phyloP scores from a whole-genome alignment of 306 rosid genomes.

The Dalbergia cochinchinensis region DNA sequence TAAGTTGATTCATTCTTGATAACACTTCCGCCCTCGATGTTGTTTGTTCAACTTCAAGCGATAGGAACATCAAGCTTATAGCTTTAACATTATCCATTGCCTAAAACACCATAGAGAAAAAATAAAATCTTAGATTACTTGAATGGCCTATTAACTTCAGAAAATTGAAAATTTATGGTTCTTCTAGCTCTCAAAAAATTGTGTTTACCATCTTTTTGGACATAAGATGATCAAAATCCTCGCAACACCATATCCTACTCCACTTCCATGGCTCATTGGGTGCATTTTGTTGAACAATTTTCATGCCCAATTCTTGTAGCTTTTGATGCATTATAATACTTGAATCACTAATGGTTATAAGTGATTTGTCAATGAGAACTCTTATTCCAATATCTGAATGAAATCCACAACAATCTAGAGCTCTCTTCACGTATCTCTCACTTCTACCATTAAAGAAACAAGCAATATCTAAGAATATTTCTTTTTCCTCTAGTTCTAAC shows the following conservation, averaged over 20 bases:
- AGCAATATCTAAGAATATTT: not conserved
- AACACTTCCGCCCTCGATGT: conserved; percentile 8
- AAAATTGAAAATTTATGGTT: not conserved
- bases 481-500: not conserved
- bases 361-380: conserved; percentile 36
- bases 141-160: not conserved
- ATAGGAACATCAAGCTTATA: not conserved
- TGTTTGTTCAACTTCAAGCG: not conserved
- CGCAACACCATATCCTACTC: conserved; percentile 37
- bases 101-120: not conserved
- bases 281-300: conserved; percentile 1
- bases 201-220: not conserved
- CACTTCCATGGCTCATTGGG: conserved; percentile 31
- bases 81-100: conserved; percentile 25
- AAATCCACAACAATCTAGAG: conserved; percentile 6
- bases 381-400: conserved; percentile 10
- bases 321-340: conserved; percentile 17
- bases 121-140: not conserved
- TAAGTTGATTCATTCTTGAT: conserved; percentile 38
- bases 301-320: conserved; percentile 18
- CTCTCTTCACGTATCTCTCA: not conserved
- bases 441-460: not conserved
- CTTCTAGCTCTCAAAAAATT: not conserved
- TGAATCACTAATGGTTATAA: not conserved
- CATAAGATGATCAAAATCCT: not conserved